Evolutionary conservation across 441 rosid genomes (phyloP).

Genomic region (Adansonia rubrostipa): DNA sequence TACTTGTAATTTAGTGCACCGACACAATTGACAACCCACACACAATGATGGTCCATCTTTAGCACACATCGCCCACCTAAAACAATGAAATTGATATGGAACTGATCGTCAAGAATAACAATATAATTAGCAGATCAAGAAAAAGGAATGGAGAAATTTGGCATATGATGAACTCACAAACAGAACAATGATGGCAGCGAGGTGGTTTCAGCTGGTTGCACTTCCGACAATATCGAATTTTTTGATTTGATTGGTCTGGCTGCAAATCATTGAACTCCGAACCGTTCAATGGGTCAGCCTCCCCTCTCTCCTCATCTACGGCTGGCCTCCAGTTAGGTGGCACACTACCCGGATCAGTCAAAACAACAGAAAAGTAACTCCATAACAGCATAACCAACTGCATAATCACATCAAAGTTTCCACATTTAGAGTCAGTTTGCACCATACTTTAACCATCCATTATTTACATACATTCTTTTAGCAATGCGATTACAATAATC

Average conservation of each 20-base stretch:
- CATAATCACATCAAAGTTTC: constrained; percentile 32
- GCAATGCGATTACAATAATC: background rate
- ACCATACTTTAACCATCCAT: background rate
- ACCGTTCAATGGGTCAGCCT: constrained; percentile 58
- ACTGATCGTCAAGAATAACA: background rate
- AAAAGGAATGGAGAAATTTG: background rate
- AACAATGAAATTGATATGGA: constrained; percentile 25
- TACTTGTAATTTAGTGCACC: constrained; percentile 86
- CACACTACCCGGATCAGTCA: constrained; percentile 80
- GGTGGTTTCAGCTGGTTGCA: constrained; percentile 82
- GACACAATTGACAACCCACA: constrained; percentile 94
- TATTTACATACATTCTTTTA: constrained; percentile 7
- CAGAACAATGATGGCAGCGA: constrained; percentile 91
- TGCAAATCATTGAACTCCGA: constrained; percentile 56
- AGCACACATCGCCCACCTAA: constrained; percentile 83
- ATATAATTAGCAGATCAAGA: background rate
- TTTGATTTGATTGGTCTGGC: constrained; percentile 52
- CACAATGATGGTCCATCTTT: constrained; percentile 95
- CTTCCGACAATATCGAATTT: constrained; percentile 72
- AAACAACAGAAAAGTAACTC: constrained; percentile 88
- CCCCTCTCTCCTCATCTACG: constrained; percentile 76
- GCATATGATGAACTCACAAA: constrained; percentile 55
- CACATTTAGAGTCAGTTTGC: constrained; percentile 24
- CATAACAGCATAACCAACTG: constrained; percentile 83
- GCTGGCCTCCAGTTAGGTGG: constrained; percentile 78